Evolutionary conservation across 169 alveolate genomes (phyloP).

Genomic region (Cryptosporidium meleagridis): DNA sequence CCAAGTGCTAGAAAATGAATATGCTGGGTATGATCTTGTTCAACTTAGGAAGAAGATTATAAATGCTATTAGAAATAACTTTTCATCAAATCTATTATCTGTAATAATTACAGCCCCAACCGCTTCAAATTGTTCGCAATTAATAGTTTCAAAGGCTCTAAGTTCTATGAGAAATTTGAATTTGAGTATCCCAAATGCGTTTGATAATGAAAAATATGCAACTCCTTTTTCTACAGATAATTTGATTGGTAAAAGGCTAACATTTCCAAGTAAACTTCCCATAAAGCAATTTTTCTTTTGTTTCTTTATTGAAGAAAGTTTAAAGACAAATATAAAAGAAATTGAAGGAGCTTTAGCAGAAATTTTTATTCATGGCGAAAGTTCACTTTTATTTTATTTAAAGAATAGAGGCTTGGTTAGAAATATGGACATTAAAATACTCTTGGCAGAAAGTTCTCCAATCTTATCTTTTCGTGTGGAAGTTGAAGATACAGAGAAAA

Average conservation of each 20-base stretch:
- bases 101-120: slow-evolving; percentile 23
- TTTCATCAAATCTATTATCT: slow-evolving; percentile 47
- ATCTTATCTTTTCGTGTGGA: slow-evolving; percentile 12
- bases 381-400: background rate
- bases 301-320: slow-evolving; percentile 16
- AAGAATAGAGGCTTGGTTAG: background rate
- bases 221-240: slow-evolving; percentile 35
- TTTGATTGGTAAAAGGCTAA: slow-evolving; percentile 37
- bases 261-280: background rate
- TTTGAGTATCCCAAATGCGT: background rate
- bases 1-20: background rate
- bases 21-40: background rate
- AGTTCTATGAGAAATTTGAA: slow-evolving; percentile 25
- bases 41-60: slow-evolving; percentile 22
- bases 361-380: background rate
- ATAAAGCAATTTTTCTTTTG: slow-evolving; percentile 36
- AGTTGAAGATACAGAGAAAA: background rate
- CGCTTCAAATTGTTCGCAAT: background rate
- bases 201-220: background rate
- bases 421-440: slow-evolving; percentile 15
- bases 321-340: slow-evolving; percentile 7
- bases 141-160: background rate
- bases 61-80: slow-evolving; percentile 5
- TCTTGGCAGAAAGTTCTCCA: slow-evolving; percentile 20
- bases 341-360: slow-evolving; percentile 15